Evolutionary conservation across 208 protist species (phyloP).

Genomic region (Borovskyia barvae): DNA sequence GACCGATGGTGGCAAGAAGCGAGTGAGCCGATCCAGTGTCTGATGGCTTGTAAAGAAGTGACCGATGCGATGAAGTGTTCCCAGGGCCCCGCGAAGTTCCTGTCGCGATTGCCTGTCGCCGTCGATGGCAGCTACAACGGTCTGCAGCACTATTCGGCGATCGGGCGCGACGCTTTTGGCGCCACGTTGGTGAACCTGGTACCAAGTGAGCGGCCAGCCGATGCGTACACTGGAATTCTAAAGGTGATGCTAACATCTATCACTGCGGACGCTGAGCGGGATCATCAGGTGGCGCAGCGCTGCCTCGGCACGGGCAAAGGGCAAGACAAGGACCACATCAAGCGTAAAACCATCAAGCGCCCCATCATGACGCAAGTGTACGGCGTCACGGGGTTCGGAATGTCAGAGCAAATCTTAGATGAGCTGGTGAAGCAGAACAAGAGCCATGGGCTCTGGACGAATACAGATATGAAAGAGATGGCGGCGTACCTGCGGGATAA

Average conservation of each 20-base stretch:
- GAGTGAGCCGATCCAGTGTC: constrained; percentile 94
- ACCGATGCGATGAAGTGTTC: constrained; percentile 89
- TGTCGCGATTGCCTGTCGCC: constrained; percentile 94
- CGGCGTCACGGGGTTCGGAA: constrained; percentile 97
- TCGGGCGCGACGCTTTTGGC: constrained; percentile 96
- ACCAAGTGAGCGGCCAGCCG: constrained; percentile 89
- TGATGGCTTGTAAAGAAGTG: constrained; percentile 95
- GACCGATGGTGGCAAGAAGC: constrained; percentile 95
- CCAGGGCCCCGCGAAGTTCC: constrained; percentile 82
- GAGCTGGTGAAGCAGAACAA: constrained; percentile 92
- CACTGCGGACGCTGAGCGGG: constrained; percentile 71
- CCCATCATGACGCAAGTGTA: constrained; percentile 99
- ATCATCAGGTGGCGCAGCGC: constrained; percentile 82
- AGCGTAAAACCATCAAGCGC: constrained; percentile 98
- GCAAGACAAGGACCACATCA: constrained; percentile 90
- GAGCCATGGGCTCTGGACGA: constrained; percentile 87
- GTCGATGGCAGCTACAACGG: constrained; percentile 98
- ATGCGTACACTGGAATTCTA: constrained; percentile 97
- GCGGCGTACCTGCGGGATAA: constrained; percentile 87
- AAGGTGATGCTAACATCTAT: constrained; percentile 91
- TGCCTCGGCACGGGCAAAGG: constrained; percentile 82
- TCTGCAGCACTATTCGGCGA: constrained; percentile 98
- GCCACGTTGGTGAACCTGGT: constrained; percentile 96
- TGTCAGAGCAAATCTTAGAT: constrained; percentile 94
- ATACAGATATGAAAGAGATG: constrained; percentile 90